Evolutionary conservation across 306 rosid genomes (phyloP).

Genomic region (Malus fusca): DNA sequence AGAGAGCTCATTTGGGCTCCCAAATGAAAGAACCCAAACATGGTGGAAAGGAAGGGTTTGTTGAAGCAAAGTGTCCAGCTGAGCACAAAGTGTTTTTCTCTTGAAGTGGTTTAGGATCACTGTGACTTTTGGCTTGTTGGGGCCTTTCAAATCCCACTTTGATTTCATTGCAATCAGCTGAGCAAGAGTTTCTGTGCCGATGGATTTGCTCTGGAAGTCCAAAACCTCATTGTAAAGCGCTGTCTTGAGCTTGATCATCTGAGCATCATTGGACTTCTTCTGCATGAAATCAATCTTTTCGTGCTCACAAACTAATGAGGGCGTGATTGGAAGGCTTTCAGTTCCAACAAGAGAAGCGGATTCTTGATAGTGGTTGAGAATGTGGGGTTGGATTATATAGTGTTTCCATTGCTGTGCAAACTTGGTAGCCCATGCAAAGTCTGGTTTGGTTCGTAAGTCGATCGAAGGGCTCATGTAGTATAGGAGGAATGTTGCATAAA

Average conservation of each 20-base stretch:
- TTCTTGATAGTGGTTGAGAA: slow-evolving; percentile 51
- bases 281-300: slow-evolving; percentile 85
- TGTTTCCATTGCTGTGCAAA: slow-evolving; percentile 79
- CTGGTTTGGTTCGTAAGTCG: slow-evolving; percentile 65
- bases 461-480: slow-evolving; percentile 83
- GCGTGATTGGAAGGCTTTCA: slow-evolving; percentile 32
- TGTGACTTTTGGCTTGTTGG: slow-evolving; percentile 56
- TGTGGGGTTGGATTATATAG: slow-evolving; percentile 57
- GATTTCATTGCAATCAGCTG: slow-evolving; percentile 80
- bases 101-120: slow-evolving; percentile 87
- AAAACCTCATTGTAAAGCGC: slow-evolving; percentile 65
- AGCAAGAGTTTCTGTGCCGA: slow-evolving; percentile 60
- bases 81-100: slow-evolving; percentile 88
- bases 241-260: slow-evolving; percentile 69
- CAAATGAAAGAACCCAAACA: slow-evolving; percentile 93
- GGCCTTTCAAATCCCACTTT: slow-evolving; percentile 55
- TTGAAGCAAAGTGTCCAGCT: slow-evolving; percentile 66
- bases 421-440: slow-evolving; percentile 72
- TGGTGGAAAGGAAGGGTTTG: slow-evolving; percentile 86
- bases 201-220: slow-evolving; percentile 46
- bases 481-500: slow-evolving; percentile 78
- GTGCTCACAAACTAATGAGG: slow-evolving; percentile 51
- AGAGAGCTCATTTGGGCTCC: slow-evolving; percentile 84
- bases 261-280: slow-evolving; percentile 76
- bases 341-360: slow-evolving; percentile 41